Evolutionary conservation across 1,284 basidiomycete genomes (phyloP), one percentile per base, ranked within the genome.

Genomic region (Ceratobasidium sp.): DNA sequence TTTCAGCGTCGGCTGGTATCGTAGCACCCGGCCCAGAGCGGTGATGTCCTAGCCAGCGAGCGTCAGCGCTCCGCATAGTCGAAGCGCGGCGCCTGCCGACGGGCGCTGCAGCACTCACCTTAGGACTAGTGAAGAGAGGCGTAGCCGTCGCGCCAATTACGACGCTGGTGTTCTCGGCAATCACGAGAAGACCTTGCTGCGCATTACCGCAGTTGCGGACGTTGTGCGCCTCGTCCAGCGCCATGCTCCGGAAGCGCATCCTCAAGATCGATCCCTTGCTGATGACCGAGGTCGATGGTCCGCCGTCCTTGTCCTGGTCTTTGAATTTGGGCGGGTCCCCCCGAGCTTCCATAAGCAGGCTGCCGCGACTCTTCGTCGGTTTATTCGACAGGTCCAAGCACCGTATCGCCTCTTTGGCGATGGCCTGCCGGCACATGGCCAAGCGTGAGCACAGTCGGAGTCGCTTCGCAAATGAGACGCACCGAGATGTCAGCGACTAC

Each of bases 1-100:
- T 0, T 83, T 83, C 7, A 61, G 71, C 40, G 56, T 56, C 17
- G 77, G 74, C 40, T 56, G n/a, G 42, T 76, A 56, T 10, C 64
- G 74, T 2, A 76, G 62, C 3, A 75, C 15, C 5, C 62, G 26
- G 7, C 52, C 64, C 23, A 66, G 73, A 13, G 73, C 48, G 4
- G 48, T 28, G 28, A 64, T 23, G 40, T 65, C 61, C 73, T 62
- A 15, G 54, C 4, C 5, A 33, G 54, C 10, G 26, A 5, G 12
- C 5, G 54, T 57, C 54, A 57, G 28, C 50, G 50, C 50, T 20
- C 50, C 17, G 15, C 6, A 15, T 20, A 17, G 17, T 52, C 15
- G 50, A 33, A 33, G 33, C 33, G 33, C 33, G 33, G 33, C 33
- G 33, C 33, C 33, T 33, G 50, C 50, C 52, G 12, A 13, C 52